Base-by-base conservation (phyloP, 306 rosid genomes). In the Vicia villosa region DNA sequence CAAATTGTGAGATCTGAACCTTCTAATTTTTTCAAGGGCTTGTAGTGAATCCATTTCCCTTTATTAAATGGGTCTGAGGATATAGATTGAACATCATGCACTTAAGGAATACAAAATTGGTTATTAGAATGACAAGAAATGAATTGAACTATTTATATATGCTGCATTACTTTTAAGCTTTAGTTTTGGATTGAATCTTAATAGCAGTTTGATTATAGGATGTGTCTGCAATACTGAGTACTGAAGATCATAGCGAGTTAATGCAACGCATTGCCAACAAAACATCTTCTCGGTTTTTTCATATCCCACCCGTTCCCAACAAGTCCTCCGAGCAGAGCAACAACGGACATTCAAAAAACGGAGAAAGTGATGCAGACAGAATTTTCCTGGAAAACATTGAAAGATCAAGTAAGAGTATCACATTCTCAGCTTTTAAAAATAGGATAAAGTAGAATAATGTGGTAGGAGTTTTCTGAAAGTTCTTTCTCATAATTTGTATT, bases 161-260 rank as follows among this genome's bases (percentile, higher is more conserved):
- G 49, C 1, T 56, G 14, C 46, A 46, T 70, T 50, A 14, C 69
- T 49, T 56, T 68, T 40, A 20, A 32, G 21, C 49, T 56, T 60
- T n/a, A 50, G 10, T 34, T 34, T 32, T 56, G 62, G 72, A 58
- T 62, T 43, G n/a, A 40, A 24, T 74, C 45, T 67, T 59, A 60
- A 61, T 19, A 24, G 17, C 74, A 58, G n/a, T 12, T 49, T 75
- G 45, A 49, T 69, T 55, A 59, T 61, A 94, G 99, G 97, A 91
- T 30, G 83, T 91, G 76, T 91, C 99, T 63, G 69, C 86, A 68
- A 82, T 94, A 72, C 77, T 94, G 82, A 88, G 96, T 74, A 94
- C 99, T 13, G 96, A 86, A 81, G 97, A 94, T 76, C 88, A 87
- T 47, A 82, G 77, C 14, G 88, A 91, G 68, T 43, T 86, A 61